Conservation (phyloP, 176 grass and related monocot species). For the Aechmea fasciata region DNA sequence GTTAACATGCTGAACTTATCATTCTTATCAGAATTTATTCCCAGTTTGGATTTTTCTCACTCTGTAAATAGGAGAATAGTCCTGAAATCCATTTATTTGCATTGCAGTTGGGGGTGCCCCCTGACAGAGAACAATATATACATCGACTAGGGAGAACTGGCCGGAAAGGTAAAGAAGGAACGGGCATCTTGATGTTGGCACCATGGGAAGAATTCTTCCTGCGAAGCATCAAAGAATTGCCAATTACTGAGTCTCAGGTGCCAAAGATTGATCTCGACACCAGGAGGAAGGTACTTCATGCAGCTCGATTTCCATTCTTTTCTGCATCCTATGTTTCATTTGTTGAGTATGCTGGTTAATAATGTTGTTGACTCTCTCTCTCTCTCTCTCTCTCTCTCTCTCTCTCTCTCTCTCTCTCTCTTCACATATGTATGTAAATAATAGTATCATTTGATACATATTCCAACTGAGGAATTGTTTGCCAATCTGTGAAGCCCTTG, state of each 20-base stretch:
- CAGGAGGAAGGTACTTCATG: constrained; percentile 43
- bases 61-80: neutral
- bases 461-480: neutral
- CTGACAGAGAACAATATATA: constrained; percentile 92
- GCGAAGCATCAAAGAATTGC: constrained; percentile 68
- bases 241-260: constrained; percentile 52
- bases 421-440: neutral
- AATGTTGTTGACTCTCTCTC: too few relatives aligned
- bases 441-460: neutral
- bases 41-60: neutral
- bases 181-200: constrained; percentile 69
- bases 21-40: neutral
- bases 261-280: constrained; percentile 55
- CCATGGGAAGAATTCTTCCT: constrained; percentile 91
- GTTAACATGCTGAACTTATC: neutral
- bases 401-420: neutral
- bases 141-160: constrained; percentile 99
- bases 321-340: neutral
- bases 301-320: neutral
- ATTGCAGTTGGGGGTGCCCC: constrained; percentile 66
- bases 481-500: too few relatives aligned
- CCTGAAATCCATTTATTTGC: neutral
- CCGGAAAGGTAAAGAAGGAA: constrained; percentile 79
- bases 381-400: too few relatives aligned
- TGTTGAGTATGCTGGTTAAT: neutral